Evolutionary conservation across 1,284 basidiomycete species (phyloP), one percentile per base, ranked within the genome.

Genomic region (Ceratobasidium sp.): DNA sequence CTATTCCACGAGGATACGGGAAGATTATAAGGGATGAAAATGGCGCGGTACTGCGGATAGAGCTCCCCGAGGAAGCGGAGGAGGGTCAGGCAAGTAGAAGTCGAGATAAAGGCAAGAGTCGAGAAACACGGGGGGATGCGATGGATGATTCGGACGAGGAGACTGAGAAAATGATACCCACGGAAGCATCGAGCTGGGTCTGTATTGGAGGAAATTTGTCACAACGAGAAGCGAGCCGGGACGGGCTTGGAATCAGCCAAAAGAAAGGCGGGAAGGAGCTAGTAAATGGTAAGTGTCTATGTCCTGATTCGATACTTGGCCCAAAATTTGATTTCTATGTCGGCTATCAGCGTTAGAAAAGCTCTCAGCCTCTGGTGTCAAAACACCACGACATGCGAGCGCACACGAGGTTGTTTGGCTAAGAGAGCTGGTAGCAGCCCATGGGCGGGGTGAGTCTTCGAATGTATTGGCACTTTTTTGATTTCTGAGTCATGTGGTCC

Each of bases 11-110:
- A 82, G 94, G 95, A 7, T 94, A 92, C 84, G 97, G 96, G 18
- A 90, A 91, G 81, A 97, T 99, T 81, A 86, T 97, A 72, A 90
- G 96, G 60, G 97, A 98, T 84, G 92, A 89, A 63, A 87, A 90
- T 3, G 97, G 97, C 49, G 94, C 94, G 81, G 88, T 97, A 49
- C 83, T 97, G 55, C 89, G 92, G 79, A 89, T 98, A 64, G 91
- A 97, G 83, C 85, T 98, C 79, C 86, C 89, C 20, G 90, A 90
- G 39, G 91, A 90, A 44, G 83, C 82, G 53, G 84, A 83, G 0
- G 83, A 82, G 73, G 80, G 51, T 61, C 76, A 51, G 79, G 39
- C 55, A 46, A 80, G 33, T 51, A 51, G 42, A n/a, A n/a, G n/a
- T 28, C 49, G 20, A 46, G 81, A 42, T 82, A 80, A 60, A 67